Percentiles rank a stretch among this genome's conserved stretches.
These are phyloP conservation scores for Penicillium coprophilum DNA, from an alignment of 495 filamentous ascomycete genomes.

Conservation along the genomic window DNA sequence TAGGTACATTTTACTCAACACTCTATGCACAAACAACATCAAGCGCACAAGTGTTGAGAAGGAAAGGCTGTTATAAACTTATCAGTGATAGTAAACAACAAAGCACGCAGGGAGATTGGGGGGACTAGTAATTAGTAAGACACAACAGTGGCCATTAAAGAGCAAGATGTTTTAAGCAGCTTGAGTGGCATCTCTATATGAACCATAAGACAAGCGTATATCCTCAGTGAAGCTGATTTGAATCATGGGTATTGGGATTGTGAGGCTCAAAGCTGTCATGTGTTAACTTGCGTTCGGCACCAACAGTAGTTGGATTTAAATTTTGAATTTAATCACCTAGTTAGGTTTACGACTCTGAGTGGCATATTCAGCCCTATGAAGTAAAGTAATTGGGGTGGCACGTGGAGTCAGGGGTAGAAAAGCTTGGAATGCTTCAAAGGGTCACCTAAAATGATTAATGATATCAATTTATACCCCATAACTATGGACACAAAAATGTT, in stretches of 20 bases:
- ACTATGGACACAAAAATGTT: too few species aligned
- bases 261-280: not conserved
- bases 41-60: not conserved
- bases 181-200: not conserved
- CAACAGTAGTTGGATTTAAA: not conserved
- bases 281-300: not conserved
- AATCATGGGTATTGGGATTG: not conserved
- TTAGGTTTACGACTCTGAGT: not conserved
- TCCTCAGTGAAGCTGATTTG: not conserved
- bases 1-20: not conserved
- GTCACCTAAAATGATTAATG: too few species aligned
- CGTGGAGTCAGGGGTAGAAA: not conserved
- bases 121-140: not conserved
- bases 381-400: not conserved
- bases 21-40: not conserved
- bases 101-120: not conserved
- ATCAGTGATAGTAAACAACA: not conserved
- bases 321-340: not conserved
- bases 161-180: not conserved
- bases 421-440: too few species aligned
- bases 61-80: not conserved
- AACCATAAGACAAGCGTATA: not conserved
- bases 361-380: constrained; percentile 8
- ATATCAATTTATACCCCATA: too few species aligned
- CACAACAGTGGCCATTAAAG: not conserved